Evolutionary conservation across 768 basidiomycete genomes (phyloP).

Genomic region (Tylopilus rubrobrunneus): DNA sequence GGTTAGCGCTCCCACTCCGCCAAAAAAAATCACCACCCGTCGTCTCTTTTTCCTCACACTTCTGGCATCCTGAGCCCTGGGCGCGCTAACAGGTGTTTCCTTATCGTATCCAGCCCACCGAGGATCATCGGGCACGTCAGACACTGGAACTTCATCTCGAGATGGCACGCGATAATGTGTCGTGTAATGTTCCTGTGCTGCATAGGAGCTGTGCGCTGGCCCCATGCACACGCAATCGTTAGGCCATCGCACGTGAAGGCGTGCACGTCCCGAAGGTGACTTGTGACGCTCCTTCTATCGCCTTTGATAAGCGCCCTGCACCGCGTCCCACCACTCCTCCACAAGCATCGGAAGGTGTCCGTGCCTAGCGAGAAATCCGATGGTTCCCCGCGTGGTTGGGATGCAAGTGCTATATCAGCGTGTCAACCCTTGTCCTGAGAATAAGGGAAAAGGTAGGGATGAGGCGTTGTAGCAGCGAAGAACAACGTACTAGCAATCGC

Average conservation of each 20-base stretch:
- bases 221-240: conserved; percentile 17
- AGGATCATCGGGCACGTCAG: conserved; percentile 11
- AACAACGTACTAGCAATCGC: conserved; percentile 9
- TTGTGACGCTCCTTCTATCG: conserved; percentile 15
- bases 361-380: neutral
- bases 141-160: conserved; percentile 23
- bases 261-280: conserved; percentile 21
- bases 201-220: conserved; percentile 9
- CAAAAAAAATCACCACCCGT: neutral
- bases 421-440: conserved; percentile 1
- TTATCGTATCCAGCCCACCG: conserved; percentile 23
- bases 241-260: conserved; percentile 17
- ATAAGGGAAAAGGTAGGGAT: neutral
- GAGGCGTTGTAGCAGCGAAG: neutral
- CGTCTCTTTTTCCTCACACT: neutral
- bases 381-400: conserved; percentile 8
- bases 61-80: neutral
- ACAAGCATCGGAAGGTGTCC: conserved; percentile 19
- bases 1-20: conserved; percentile 13
- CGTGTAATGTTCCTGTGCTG: conserved; percentile 26
- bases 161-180: conserved; percentile 23
- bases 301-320: conserved; percentile 18
- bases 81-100: conserved; percentile 19
- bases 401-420: conserved; percentile 5
- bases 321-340: conserved; percentile 7